Evolutionary conservation across 2,329 filamentous ascomycete genomes (phyloP).

Genomic region (Stachybotrys elegans): DNA sequence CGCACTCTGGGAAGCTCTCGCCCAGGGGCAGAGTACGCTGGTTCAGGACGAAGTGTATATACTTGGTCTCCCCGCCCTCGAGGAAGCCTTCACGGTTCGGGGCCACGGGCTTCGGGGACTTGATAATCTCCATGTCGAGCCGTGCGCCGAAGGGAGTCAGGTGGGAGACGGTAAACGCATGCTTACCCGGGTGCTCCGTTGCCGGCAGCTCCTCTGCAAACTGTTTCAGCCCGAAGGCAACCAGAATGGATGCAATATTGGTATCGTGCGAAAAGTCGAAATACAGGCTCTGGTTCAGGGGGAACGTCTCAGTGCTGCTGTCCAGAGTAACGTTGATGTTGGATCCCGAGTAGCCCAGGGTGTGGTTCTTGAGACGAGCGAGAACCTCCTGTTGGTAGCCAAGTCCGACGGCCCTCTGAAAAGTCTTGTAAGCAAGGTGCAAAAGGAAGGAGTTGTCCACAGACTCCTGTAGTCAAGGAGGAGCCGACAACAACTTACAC

Average conservation of each 20-base stretch:
- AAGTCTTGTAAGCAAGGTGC: not conserved
- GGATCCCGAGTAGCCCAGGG: constrained; percentile 50
- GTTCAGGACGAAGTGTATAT: constrained; percentile 71
- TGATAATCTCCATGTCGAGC: constrained; percentile 70
- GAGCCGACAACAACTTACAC: too few relatives aligned
- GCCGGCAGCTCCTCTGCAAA: constrained; percentile 57
- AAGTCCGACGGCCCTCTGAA: constrained; percentile 62
- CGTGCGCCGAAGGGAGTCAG: constrained; percentile 68
- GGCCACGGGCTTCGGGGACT: constrained; percentile 57
- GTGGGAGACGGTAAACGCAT: constrained; percentile 61
- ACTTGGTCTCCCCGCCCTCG: constrained; percentile 53
- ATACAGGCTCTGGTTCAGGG: constrained; percentile 67
- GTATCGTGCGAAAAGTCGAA: constrained; percentile 77
- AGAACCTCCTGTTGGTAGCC: constrained; percentile 70
- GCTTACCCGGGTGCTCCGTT: constrained; percentile 47
- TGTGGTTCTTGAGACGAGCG: constrained; percentile 64
- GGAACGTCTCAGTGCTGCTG: constrained; percentile 63
- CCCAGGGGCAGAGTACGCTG: constrained; percentile 69
- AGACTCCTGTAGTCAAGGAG: not conserved
- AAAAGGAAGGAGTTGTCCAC: not conserved
- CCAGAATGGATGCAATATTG: constrained; percentile 64
- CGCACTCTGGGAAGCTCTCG: constrained; percentile 60
- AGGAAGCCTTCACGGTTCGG: constrained; percentile 50
- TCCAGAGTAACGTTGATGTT: constrained; percentile 68
- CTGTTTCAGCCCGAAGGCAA: constrained; percentile 68